Evolutionary conservation across 306 rosid species (phyloP).

Genomic region (Oemleria cerasiformis): DNA sequence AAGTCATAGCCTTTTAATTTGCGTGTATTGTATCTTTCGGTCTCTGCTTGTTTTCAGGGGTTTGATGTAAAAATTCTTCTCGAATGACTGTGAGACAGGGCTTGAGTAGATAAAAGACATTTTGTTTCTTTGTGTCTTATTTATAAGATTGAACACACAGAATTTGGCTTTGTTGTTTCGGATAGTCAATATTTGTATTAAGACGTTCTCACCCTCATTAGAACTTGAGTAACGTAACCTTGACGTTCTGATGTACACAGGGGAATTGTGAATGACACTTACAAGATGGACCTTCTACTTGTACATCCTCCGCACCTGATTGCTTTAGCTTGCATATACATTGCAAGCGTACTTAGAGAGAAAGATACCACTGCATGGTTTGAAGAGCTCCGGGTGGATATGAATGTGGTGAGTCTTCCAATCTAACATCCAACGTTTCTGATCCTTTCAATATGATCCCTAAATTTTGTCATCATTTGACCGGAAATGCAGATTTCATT

Average conservation of each 20-base stretch:
- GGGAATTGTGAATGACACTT: slow-evolving; percentile 91
- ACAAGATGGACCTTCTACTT: slow-evolving; percentile 94
- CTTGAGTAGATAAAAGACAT: neutral
- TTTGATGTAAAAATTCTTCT: neutral
- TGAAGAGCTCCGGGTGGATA: slow-evolving; percentile 92
- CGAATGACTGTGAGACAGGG: neutral
- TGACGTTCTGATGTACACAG: slow-evolving; percentile 34
- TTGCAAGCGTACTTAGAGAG: slow-evolving; percentile 74
- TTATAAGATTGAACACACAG: neutral
- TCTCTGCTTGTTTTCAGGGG: neutral
- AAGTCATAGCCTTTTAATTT: neutral
- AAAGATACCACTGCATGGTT: slow-evolving; percentile 90
- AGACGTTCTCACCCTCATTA: neutral
- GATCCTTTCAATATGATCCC: neutral
- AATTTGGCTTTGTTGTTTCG: neutral
- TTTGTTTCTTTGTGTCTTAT: neutral
- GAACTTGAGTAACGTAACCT: slow-evolving; percentile 9
- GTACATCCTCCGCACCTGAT: slow-evolving; percentile 93
- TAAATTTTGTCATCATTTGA: neutral
- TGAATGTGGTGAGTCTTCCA: slow-evolving; percentile 74
- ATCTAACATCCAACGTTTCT: neutral
- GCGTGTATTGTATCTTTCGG: neutral
- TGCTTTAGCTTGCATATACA: slow-evolving; percentile 90
- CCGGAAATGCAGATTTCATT: neutral
- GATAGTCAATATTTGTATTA: neutral